These are phyloP conservation scores for Penicillium crustosum DNA, from an alignment of 2,329 filamentous ascomycete species.

Conservation along the genomic window DNA sequence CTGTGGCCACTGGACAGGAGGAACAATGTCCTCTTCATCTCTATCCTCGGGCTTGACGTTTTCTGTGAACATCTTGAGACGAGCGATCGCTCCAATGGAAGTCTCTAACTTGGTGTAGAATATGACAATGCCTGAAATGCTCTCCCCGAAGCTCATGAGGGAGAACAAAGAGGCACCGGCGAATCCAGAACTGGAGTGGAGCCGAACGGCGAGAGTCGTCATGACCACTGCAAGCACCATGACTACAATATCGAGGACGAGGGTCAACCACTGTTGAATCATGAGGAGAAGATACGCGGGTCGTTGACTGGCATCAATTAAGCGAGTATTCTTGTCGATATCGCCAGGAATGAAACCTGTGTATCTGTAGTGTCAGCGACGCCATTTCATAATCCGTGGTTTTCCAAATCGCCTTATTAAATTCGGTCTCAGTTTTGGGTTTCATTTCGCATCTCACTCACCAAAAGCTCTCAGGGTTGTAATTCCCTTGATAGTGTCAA, in stretches of 20 bases:
- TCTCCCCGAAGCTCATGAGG: not conserved
- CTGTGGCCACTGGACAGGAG: not conserved
- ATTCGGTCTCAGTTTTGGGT: not conserved
- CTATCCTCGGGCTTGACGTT: not conserved
- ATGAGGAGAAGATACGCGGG: not conserved
- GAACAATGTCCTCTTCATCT: not conserved
- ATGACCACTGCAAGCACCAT: not conserved
- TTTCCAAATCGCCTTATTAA: not conserved
- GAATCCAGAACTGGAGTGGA: not conserved
- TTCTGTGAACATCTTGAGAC: not conserved
- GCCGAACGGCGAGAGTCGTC: not conserved
- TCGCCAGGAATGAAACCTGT: not conserved
- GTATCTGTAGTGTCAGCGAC: not conserved
- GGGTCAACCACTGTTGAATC: not conserved
- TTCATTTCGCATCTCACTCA: not conserved
- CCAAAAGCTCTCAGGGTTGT: not conserved
- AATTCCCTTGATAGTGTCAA: not conserved
- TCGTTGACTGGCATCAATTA: not conserved
- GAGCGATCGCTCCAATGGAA: not conserved
- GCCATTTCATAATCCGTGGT: not conserved
- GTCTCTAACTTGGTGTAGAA: not conserved
- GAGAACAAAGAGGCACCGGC: not conserved
- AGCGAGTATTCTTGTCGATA: not conserved
- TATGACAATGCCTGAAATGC: not conserved
- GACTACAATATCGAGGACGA: not conserved